Base-by-base conservation (phyloP, 129 eudicot genomes). In the Tagetes erecta region DNA sequence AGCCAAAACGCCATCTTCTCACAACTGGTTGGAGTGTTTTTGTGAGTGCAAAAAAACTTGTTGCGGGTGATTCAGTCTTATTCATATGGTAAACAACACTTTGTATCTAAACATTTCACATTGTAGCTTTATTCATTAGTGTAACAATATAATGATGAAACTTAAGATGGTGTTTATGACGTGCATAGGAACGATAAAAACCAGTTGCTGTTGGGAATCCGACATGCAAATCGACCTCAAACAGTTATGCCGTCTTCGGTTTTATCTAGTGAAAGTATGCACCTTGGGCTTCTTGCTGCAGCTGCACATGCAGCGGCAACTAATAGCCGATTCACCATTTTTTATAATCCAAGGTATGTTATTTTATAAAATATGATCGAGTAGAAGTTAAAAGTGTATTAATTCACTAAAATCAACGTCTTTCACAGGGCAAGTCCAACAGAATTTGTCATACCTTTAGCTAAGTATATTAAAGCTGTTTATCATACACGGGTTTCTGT, bases 1-100 rank as follows among this genome's bases (percentile, higher is more conserved):
- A 92, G 81, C 97, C 97, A 0, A 92, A 92, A 83, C 82, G 97
- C 83, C 97, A 92, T 89, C 91, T 92, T 71, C 91, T 92, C 8
- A 92, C 97, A 64, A 92, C 97, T 2, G 97, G 97, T 33, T 91
- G 97, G 97, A 91, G 97, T 78, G 97, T 91, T 69, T 91, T 91
- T 72, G 97, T 91, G 45, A 91, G 97, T 74, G 96, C 97, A 55
- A 91, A 91, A 83, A 86, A 92, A 76, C 96, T 92, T 12, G 97
- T 92, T 62, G 93, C 97, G 30, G 97, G 97, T 68, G 97, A 92
- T 78, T 85, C 97, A 1, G 97, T 92, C 70, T 83, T 92, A 47
- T 92, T 92, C 76, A 92, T 92, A 80, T 92, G 97, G 97, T 91
- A 87, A 72, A 79, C 67, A 72, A 79, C 67, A 39, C 39, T 73